phyloP scores from a whole-genome alignment of 148 eudicot genomes.

The Camellia lanceoleosa region DNA sequence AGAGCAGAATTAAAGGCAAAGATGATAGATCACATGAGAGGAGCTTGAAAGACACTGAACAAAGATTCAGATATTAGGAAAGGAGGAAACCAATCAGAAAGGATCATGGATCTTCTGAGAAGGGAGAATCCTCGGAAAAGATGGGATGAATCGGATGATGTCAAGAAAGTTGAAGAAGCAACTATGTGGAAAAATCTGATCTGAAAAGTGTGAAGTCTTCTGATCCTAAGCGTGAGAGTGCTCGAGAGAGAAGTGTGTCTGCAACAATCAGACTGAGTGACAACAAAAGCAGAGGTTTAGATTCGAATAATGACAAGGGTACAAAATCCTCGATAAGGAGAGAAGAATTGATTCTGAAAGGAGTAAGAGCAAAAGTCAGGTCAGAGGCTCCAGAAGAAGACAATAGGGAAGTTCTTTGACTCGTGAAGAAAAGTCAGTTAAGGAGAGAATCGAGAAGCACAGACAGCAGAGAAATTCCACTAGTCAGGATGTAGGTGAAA shows the following conservation, averaged over 20 bases:
- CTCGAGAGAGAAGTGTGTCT: constrained; percentile 6
- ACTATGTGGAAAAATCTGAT: constrained; percentile 30
- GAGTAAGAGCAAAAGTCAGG: constrained; percentile 50
- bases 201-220: constrained; percentile 28
- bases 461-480: constrained; percentile 36
- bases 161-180: constrained; percentile 34
- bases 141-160: constrained; percentile 54
- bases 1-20: constrained; percentile 41
- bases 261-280: background rate
- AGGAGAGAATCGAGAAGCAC: constrained; percentile 45
- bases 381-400: constrained; percentile 50
- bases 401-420: constrained; percentile 27
- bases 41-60: constrained; percentile 47
- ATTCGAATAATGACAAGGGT: constrained; percentile 41
- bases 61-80: constrained; percentile 41
- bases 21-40: constrained; percentile 43
- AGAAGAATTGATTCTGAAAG: constrained; percentile 48
- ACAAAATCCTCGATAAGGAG: constrained; percentile 42
- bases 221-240: constrained; percentile 7
- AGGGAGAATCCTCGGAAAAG: constrained; percentile 27
- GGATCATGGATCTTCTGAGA: constrained; percentile 16
- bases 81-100: constrained; percentile 41
- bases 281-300: constrained; percentile 27
- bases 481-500: constrained; percentile 35
- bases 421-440: constrained; percentile 40